phyloP scores from a whole-genome alignment of 2,329 filamentous ascomycete species.

The Penicillium digitatum region DNA sequence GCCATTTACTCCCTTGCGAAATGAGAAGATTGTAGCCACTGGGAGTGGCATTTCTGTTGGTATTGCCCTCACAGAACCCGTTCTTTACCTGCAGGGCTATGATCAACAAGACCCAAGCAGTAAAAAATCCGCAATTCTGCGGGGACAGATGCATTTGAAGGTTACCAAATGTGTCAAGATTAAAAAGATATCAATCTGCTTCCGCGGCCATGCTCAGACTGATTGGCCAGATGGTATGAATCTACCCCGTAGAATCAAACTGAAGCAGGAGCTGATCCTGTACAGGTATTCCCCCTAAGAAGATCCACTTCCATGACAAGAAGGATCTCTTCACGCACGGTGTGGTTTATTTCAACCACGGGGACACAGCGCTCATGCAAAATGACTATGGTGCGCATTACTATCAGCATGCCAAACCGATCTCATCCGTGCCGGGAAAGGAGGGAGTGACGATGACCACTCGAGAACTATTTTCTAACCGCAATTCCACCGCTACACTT shows the following conservation, averaged over 20 bases:
- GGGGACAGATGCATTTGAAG: slow-evolving; percentile 76
- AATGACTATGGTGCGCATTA: slow-evolving; percentile 60
- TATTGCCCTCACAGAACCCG: slow-evolving; percentile 47
- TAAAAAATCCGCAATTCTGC: slow-evolving; percentile 72
- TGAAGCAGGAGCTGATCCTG: slow-evolving; percentile 3
- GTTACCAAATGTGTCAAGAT: slow-evolving; percentile 89
- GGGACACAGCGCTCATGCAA: slow-evolving; percentile 47
- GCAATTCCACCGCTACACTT: slow-evolving; percentile 40
- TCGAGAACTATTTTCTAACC: slow-evolving; percentile 40
- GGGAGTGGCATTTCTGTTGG: slow-evolving; percentile 48
- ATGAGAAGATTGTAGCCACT: slow-evolving; percentile 49
- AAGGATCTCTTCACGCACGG: slow-evolving; percentile 81
- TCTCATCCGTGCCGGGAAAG: slow-evolving; percentile 28
- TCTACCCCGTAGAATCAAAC: not conserved
- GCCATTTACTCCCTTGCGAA: slow-evolving; percentile 36
- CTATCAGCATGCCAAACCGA: slow-evolving; percentile 51
- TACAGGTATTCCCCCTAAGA: slow-evolving; percentile 76
- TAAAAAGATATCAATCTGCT: slow-evolving; percentile 82
- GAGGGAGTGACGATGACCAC: slow-evolving; percentile 32
- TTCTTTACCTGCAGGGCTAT: slow-evolving; percentile 49
- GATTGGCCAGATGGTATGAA: slow-evolving; percentile 83
- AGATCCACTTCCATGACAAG: slow-evolving; percentile 77
- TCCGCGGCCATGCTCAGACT: slow-evolving; percentile 78
- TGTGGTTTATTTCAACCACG: slow-evolving; percentile 83
- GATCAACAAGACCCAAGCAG: slow-evolving; percentile 51